Percentiles rank a stretch among this genome's conserved stretches.
Conservation (phyloP, 139 green algal species). For the Chlorella sp. region DNA sequence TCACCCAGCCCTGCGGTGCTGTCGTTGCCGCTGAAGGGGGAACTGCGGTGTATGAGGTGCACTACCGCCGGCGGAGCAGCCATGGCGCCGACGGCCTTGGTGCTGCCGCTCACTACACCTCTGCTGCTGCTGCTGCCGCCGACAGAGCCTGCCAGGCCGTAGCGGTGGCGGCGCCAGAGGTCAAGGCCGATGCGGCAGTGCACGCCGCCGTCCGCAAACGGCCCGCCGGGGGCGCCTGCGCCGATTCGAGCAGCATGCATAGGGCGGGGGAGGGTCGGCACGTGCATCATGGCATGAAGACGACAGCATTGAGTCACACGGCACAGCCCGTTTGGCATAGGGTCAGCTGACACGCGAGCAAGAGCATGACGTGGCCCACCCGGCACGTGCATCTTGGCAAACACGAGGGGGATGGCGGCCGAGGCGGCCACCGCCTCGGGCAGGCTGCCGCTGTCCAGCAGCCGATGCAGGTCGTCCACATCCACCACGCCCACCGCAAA, state of each 20-base stretch:
- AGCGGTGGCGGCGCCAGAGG: constrained; percentile 63
- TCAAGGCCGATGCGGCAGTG: constrained; percentile 75
- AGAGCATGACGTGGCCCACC: constrained; percentile 31
- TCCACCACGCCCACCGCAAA: constrained; percentile 78
- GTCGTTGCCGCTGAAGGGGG: constrained; percentile 79
- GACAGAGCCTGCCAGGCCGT: neutral
- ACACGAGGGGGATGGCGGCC: constrained; percentile 86
- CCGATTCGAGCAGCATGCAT: too few species aligned
- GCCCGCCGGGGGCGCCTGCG: constrained; percentile 40
- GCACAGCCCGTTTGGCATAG: too few species aligned
- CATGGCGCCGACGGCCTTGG: neutral
- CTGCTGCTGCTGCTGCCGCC: too few species aligned
- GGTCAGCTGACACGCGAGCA: too few species aligned
- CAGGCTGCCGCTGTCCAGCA: constrained; percentile 79
- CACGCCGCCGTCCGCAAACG: constrained; percentile 85
- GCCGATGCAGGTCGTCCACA: constrained; percentile 55
- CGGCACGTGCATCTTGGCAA: constrained; percentile 72
- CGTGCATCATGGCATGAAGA: neutral
- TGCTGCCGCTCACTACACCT: too few species aligned
- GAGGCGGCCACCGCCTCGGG: constrained; percentile 85
- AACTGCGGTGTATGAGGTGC: constrained; percentile 81
- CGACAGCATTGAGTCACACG: neutral
- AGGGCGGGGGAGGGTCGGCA: neutral
- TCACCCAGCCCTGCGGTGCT: constrained; percentile 44
- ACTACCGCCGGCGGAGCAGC: constrained; percentile 68